Evolutionary conservation across 495 filamentous ascomycete genomes (phyloP), one percentile per base, ranked within the genome.

Genomic region (Neurospora pannonica): DNA sequence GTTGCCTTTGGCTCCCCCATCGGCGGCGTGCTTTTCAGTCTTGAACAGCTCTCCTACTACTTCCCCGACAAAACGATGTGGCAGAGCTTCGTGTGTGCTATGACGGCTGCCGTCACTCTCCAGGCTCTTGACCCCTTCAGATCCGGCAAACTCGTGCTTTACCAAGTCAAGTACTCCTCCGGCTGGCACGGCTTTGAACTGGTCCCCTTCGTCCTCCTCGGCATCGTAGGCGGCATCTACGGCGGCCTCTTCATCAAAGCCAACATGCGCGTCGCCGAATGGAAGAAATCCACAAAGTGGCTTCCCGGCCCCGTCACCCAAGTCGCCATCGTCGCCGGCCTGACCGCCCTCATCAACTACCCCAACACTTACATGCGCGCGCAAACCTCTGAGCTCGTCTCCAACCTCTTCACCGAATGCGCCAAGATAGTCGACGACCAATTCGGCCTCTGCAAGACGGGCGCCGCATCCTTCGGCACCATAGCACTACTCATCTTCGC

Each of bases 11-110:
- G 97, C 34, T 95, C 97, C 11, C 96, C 96, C 38, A 97, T 99
- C 73, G 96, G 96, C 38, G 94, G 94, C 28, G 94, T 97, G 21
- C 83, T 97, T 6, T 97, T 99, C 85, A 96, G 93, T 82, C 86
- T 99, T 36, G 96, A 99, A 88, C 95, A 98, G 87, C 84, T 99
- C 15, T 97, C 94, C 2, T 99, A 98, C 84, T 99, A 98, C 81
- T 99, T 99, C 76, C 96, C 96, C 2, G 96, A 99, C 79, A 98
- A 98, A 81, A 97, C 96, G 1, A 99, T 99, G 96, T 99, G 96
- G 96, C 95, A 98, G 80, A 97, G 94, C 80, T 98, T 99, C 83
- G 96, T 99, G 21, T 97, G 95, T 78, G 96, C 96, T 78, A 98
- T 98, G 95, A 92, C 97, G 13, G 96, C 96, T 19, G 95, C 97